Base-by-base conservation (phyloP, 768 basidiomycete species). In the Mycena vitilis region DNA sequence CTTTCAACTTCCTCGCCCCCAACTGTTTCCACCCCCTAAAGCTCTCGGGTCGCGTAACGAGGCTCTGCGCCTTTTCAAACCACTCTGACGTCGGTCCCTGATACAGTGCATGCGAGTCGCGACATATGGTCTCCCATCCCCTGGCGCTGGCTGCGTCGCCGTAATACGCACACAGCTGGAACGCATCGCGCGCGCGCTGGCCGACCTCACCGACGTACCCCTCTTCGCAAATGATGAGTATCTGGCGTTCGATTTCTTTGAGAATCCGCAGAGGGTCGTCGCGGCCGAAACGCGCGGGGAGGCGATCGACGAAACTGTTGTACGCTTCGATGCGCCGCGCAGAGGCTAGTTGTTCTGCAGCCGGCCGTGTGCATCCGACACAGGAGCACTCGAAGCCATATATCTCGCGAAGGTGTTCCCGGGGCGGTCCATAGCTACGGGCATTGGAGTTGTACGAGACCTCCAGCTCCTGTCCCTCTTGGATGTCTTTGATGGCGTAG, bases 401-500 rank as follows among this genome's bases (percentile, higher is more conserved):
- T 51, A 30, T 53, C 5, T 12, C 13, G 42, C 62, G 55, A 34
- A 68, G 62, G n/a, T 20, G 20, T 2, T 40, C 40, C 40, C 4
- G 38, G 42, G 61, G 61, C 44, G 11, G 4, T 25, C 42, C 15
- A 25, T 45, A 63, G 12, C 42, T 34, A 20, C n/a, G 5, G 4
- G 25, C 22, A 30, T 60, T 25, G 23, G 13, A 5, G 55, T 52
- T 68, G 45, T 68, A 68, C 10, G 67, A 68, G 18, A 68, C 67
- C 49, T 63, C 62, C 30, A 68, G 38, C 55, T 68, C 67, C 23
- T 68, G 56, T 52, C 67, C 67, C 18, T 44, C 57, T 9, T n/a
- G 49, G n/a, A 68, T 68, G 13, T 68, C 67, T 15, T 25, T n/a
- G 57, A 68, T 59, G 5, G 67, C 67, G 36, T 25, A 47, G 30